These are phyloP conservation scores for Microstegium vimineum DNA, from an alignment of 176 grass and related monocot species.

Conservation along the genomic window DNA sequence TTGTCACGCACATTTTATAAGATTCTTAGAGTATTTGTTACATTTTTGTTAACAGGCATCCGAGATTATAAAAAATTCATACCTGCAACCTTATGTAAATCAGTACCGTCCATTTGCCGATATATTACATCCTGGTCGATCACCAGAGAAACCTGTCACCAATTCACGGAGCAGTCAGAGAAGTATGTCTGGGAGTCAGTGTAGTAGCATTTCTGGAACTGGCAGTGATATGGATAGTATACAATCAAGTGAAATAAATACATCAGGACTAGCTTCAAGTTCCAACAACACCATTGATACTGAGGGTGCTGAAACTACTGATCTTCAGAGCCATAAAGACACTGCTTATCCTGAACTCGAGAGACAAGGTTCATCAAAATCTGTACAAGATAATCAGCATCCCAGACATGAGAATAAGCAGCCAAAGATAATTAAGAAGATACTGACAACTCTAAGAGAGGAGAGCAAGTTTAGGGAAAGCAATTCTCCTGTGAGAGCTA, in stretches of 20 bases:
- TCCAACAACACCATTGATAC: conserved; percentile 40
- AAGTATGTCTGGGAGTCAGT: conserved; percentile 86
- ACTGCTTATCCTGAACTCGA: conserved; percentile 38
- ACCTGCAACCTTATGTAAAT: conserved; percentile 71
- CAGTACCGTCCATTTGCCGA: conserved; percentile 49
- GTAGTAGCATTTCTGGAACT: conserved; percentile 73
- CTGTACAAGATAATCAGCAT: conserved; percentile 43
- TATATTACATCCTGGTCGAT: conserved; percentile 34
- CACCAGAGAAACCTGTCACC: conserved; percentile 47
- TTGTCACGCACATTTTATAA: neutral
- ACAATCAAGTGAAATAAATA: conserved; percentile 63
- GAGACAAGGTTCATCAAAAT: conserved; percentile 58
- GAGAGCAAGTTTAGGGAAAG: conserved; percentile 61
- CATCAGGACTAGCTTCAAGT: conserved; percentile 38
- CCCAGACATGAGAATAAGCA: conserved; percentile 48
- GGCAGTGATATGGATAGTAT: conserved; percentile 82
- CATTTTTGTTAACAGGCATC: conserved; percentile 65
- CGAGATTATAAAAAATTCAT: conserved; percentile 78
- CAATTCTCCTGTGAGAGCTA: conserved; percentile 70
- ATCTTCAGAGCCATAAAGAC: conserved; percentile 35
- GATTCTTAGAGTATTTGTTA: conserved; percentile 31
- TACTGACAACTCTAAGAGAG: conserved; percentile 67
- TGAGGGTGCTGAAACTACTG: conserved; percentile 37
- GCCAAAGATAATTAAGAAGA: conserved; percentile 74
- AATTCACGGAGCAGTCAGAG: conserved; percentile 47